phyloP scores from a whole-genome alignment of 345 rosid genomes.

The Cardamine occulta region DNA sequence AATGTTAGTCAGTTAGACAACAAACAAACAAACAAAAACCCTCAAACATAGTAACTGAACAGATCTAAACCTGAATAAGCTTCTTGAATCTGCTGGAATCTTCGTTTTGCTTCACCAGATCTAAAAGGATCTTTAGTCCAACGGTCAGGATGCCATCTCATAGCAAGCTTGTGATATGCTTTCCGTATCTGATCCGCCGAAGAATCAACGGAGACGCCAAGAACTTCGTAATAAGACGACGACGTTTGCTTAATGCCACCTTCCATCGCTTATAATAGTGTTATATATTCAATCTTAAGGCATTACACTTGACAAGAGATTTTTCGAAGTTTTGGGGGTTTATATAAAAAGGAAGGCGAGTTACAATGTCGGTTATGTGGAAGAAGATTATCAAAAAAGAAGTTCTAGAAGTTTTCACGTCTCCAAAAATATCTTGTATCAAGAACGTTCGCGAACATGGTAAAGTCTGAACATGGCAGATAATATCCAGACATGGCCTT shows the following conservation, averaged over 20 bases:
- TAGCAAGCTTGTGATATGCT: slow-evolving; percentile 86
- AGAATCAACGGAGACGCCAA: slow-evolving; percentile 76
- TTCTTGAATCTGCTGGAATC: slow-evolving; percentile 93
- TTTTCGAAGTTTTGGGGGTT: neutral
- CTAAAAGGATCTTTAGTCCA: slow-evolving; percentile 54
- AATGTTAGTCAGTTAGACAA: slow-evolving; percentile 22
- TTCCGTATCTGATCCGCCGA: slow-evolving; percentile 77
- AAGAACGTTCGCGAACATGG: slow-evolving; percentile 39
- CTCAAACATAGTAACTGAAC: neutral
- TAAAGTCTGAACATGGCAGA: neutral
- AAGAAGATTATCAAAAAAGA: slow-evolving; percentile 16
- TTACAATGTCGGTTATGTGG: slow-evolving; percentile 30
- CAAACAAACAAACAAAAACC: neutral
- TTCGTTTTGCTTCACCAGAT: slow-evolving; percentile 75
- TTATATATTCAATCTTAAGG: neutral
- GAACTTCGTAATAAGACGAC: slow-evolving; percentile 62
- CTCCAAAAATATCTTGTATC: slow-evolving; percentile 33
- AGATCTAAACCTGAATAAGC: slow-evolving; percentile 74
- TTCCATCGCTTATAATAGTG: slow-evolving; percentile 18
- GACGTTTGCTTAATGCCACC: slow-evolving; percentile 44
- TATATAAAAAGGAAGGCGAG: slow-evolving; percentile 33
- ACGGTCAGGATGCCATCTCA: slow-evolving; percentile 99
- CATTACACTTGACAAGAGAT: slow-evolving; percentile 10
- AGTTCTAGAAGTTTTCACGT: slow-evolving; percentile 33
- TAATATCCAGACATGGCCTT: slow-evolving; percentile 16